A percentile compares a stretch with the other conserved stretches of the same genome.
Conservation (phyloP, 148 eudicot species). For the Cornus controversa region DNA sequence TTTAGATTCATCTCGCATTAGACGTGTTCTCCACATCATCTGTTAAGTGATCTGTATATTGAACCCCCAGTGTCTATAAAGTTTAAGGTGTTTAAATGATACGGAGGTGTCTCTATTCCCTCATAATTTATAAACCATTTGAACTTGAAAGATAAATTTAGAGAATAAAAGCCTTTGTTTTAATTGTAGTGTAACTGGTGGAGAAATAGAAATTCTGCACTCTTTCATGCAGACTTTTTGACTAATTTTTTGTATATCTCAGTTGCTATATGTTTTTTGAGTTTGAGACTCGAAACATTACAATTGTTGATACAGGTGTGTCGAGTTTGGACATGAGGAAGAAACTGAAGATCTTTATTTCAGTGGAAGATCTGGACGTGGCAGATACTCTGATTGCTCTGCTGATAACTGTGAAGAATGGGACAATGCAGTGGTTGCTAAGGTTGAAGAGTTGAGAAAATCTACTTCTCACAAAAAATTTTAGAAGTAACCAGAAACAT, state of each 20-base stretch:
- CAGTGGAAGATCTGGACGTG: background rate
- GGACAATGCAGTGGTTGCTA: background rate
- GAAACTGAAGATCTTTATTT: background rate
- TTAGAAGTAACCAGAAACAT: background rate
- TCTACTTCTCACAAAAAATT: too few species aligned
- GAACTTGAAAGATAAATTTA: background rate
- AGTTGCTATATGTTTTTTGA: background rate
- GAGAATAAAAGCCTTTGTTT: background rate
- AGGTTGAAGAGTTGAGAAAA: background rate
- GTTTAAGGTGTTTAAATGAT: too few species aligned
- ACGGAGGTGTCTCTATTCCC: too few species aligned
- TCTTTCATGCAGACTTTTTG: background rate
- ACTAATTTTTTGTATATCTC: background rate
- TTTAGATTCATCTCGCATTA: too few species aligned
- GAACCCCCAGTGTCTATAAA: background rate
- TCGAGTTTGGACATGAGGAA: background rate
- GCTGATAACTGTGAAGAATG: background rate
- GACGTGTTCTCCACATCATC: too few species aligned
- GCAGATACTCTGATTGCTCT: background rate
- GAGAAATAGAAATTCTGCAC: background rate
- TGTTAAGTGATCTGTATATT: too few species aligned
- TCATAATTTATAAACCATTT: background rate
- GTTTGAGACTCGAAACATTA: background rate
- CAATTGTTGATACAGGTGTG: background rate
- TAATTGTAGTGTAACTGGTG: background rate